Percentiles rank a stretch among this genome's conserved stretches.
Evolutionary conservation across 805 yeast species (phyloP).

Genomic region (Lipomyces kockii): DNA sequence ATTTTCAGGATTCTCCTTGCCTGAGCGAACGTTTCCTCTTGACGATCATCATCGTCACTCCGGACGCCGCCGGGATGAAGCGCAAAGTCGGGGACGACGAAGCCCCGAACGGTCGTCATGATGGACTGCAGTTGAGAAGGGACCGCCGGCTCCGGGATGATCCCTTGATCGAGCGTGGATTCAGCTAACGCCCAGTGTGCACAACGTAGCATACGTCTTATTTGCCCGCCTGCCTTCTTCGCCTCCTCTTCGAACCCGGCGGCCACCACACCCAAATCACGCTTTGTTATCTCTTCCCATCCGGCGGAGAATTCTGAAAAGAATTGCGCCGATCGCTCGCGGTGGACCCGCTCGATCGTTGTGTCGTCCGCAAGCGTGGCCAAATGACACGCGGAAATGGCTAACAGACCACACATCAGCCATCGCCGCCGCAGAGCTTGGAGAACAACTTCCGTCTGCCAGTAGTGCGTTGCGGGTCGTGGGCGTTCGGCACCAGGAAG

Average conservation of each 20-base stretch:
- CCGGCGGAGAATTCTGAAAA: neutral
- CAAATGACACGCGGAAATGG: neutral
- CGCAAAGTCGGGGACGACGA: neutral
- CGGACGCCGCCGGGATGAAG: neutral
- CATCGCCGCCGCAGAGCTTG: conserved; percentile 1
- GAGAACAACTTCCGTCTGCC: neutral
- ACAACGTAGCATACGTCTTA: neutral
- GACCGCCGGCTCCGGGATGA: conserved; percentile 2
- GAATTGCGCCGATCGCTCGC: neutral
- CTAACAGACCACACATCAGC: neutral
- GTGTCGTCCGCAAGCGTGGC: conserved; percentile 1
- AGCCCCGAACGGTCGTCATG: neutral
- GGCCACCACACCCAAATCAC: neutral
- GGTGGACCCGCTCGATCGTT: neutral
- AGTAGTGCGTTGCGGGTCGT: neutral
- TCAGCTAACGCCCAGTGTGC: neutral
- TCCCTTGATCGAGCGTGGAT: neutral
- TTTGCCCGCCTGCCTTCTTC: neutral
- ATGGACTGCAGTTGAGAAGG: neutral
- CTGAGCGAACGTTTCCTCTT: neutral
- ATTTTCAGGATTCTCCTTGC: neutral
- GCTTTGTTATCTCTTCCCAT: neutral
- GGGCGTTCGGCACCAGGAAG: neutral
- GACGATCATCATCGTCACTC: neutral
- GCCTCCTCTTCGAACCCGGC: neutral